Base-by-base conservation (phyloP, 345 rosid species). In the Barbarea vulgaris region DNA sequence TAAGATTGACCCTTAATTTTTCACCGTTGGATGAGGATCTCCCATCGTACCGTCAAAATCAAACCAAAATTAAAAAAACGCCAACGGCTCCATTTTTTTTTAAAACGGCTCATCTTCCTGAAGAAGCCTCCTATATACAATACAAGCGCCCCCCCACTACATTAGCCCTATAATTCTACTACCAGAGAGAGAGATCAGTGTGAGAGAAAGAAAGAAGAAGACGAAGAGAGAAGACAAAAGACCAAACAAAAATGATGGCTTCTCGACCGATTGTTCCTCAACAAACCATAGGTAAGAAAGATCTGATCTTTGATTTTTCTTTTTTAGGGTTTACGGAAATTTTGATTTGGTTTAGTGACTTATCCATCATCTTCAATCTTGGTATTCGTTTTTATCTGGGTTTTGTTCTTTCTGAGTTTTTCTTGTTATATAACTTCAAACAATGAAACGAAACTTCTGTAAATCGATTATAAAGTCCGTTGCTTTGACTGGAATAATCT, bases 41-140 rank as follows among this genome's bases (percentile, higher is more conserved):
- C 17, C 3, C 31, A 74, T 66, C 67, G 22, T 9, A 56, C 72
- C 24, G 44, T 55, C 37, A 1, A 75, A 74, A 57, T 65, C 53
- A 57, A 67, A 33, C 36, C 24, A n/a, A 75, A 30, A 76, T 41
- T n/a, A n/a, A 27, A 69, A 46, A 51, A 19, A 50, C 9, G 19
- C 11, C 22, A 47, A 47, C 44, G 44, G 31, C 34, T 54, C 58
- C 17, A 14, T 54, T 27, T 18, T 33, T 25, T 14, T 24, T 6
- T n/a, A 33, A 58, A 74, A 74, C 24, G 11, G 58, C 28, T 57
- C 41, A 58, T 67, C 78, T 57, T 75, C 78, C 14, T 58, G 44
- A 67, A 67, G 78, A 75, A 67, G 79, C 60, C 67, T 64, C 73
- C 54, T 75, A 42, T 69, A n/a, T n/a, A n/a, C n/a, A n/a, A 69